Conservation (phyloP, 352 stramenopile species). For the Phytophthora quininea region DNA sequence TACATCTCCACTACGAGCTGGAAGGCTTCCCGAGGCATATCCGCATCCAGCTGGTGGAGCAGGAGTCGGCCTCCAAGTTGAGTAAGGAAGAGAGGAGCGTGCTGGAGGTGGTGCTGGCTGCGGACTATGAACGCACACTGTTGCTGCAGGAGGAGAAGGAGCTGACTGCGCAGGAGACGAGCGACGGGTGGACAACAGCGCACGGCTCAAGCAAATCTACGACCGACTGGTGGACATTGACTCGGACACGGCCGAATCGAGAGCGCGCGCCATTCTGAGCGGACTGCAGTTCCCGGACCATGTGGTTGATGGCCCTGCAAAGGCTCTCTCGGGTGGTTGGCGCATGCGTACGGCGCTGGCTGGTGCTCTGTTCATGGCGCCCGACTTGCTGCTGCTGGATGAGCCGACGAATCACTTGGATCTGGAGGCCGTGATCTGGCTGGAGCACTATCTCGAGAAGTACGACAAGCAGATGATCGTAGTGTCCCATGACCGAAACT, state of each 20-base stretch:
- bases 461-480: constrained; percentile 95
- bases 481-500: constrained; percentile 96
- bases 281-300: constrained; percentile 94
- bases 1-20: constrained; percentile 96
- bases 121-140: constrained; percentile 93
- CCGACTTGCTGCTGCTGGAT: constrained; percentile 95
- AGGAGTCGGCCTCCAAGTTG: constrained; percentile 92
- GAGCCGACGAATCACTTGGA: constrained; percentile 95
- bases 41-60: constrained; percentile 95
- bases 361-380: constrained; percentile 95
- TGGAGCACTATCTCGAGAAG: constrained; percentile 91
- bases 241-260: constrained; percentile 89
- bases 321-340: constrained; percentile 93
- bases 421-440: constrained; percentile 92
- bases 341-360: constrained; percentile 94
- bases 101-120: constrained; percentile 94
- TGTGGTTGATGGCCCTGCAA: constrained; percentile 91
- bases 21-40: constrained; percentile 96
- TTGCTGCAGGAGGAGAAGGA: constrained; percentile 95
- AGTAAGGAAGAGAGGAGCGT: constrained; percentile 86
- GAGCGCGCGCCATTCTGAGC: constrained; percentile 91
- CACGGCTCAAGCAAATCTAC: constrained; percentile 83
- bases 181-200: constrained; percentile 47
- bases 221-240: constrained; percentile 91
- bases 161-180: constrained; percentile 53